Evolutionary conservation across 306 rosid genomes (phyloP).

Genomic region (Acacia acuminata): DNA sequence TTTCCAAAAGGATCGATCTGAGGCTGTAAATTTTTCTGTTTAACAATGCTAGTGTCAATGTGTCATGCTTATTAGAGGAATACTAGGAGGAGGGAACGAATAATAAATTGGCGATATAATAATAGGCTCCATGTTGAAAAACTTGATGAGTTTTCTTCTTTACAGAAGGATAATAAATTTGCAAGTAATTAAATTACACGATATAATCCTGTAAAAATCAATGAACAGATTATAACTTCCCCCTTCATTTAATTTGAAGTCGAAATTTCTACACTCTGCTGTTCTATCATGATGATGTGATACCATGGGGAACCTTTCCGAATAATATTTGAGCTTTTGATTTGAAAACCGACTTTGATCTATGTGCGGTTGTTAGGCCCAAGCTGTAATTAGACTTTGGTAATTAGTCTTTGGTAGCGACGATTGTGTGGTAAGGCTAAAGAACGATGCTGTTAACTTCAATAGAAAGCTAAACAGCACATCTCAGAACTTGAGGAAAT

Average conservation of each 20-base stretch:
- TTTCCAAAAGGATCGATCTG: constrained; percentile 58
- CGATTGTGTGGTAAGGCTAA: no score
- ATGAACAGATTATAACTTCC: background rate
- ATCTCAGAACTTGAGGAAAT: no score
- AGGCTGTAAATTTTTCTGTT: constrained; percentile 31
- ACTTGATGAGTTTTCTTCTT: background rate
- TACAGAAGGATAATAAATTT: background rate
- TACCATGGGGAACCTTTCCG: no score
- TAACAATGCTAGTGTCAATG: background rate
- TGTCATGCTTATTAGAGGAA: background rate
- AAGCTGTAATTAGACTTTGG: no score
- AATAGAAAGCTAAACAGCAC: no score
- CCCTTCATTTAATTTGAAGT: background rate
- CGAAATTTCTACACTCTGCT: background rate
- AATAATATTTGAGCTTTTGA: no score
- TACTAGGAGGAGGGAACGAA: background rate
- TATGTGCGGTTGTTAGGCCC: no score
- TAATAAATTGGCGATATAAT: background rate
- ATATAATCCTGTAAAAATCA: background rate
- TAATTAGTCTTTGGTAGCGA: no score
- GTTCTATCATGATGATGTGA: no score
- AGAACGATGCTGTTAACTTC: no score
- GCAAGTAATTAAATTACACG: background rate
- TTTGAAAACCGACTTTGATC: no score
- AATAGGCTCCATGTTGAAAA: background rate